phyloP scores from a whole-genome alignment of 306 rosid genomes.

The Casuarina cunninghamiana region DNA sequence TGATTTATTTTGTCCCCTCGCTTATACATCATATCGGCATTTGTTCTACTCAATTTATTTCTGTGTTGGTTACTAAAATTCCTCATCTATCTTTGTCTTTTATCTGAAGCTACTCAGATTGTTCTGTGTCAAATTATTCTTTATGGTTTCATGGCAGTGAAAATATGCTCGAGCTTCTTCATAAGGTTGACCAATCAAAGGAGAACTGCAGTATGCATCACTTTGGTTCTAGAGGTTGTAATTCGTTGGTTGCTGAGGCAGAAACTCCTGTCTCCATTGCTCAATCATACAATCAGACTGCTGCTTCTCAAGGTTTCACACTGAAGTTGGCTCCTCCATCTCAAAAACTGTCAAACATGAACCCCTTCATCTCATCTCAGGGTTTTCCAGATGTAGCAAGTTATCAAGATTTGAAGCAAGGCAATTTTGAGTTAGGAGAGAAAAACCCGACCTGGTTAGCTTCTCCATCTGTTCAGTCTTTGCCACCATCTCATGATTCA shows the following conservation, averaged over 20 bases:
- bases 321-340: conserved; percentile 47
- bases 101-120: neutral
- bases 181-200: conserved; percentile 40
- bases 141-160: conserved; percentile 33
- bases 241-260: conserved; percentile 33
- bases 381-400: conserved; percentile 34
- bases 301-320: conserved; percentile 44
- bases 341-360: conserved; percentile 33
- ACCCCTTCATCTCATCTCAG: conserved; percentile 32
- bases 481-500: conserved; percentile 33
- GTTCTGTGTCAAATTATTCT: neutral
- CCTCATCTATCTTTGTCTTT: neutral
- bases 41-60: neutral
- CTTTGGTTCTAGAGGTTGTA: conserved; percentile 35
- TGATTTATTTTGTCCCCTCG: neutral
- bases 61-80: neutral
- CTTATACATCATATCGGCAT: conserved; percentile 4
- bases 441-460: conserved; percentile 34
- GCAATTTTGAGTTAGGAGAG: conserved; percentile 33
- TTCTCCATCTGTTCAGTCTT: conserved; percentile 29
- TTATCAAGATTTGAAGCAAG: conserved; percentile 33
- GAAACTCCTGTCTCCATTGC: conserved; percentile 25
- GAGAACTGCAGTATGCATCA: conserved; percentile 29
- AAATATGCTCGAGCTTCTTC: conserved; percentile 47
- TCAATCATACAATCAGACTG: conserved; percentile 37